A percentile compares a stretch with the other conserved stretches of the same genome.
phyloP scores from a whole-genome alignment of 768 basidiomycete species.

The Trametopsis cervina region DNA sequence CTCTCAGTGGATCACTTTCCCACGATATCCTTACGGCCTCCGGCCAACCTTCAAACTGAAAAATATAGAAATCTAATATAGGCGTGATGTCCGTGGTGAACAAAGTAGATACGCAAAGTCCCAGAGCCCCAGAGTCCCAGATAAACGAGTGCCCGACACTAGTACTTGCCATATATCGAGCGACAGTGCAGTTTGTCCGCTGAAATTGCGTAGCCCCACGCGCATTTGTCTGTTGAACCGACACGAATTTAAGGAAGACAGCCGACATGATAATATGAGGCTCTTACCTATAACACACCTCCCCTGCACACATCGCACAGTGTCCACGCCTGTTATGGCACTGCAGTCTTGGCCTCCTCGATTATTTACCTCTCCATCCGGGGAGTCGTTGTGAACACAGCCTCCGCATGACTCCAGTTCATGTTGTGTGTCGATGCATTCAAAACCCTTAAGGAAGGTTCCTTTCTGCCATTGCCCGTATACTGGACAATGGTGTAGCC shows the following conservation, averaged over 20 bases:
- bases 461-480: neutral
- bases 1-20: too few relatives aligned
- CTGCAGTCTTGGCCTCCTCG: constrained; percentile 39
- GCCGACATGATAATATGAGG: too few relatives aligned
- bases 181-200: neutral
- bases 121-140: too few relatives aligned
- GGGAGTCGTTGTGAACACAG: constrained; percentile 16
- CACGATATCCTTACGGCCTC: too few relatives aligned
- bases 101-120: too few relatives aligned
- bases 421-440: constrained; percentile 16
- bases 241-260: too few relatives aligned
- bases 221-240: neutral
- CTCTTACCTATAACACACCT: constrained; percentile 32
- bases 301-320: constrained; percentile 29
- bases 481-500: neutral
- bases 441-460: constrained; percentile 1
- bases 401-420: constrained; percentile 21
- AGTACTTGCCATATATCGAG: neutral
- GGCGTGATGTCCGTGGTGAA: too few relatives aligned
- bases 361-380: constrained; percentile 13
- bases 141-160: too few relatives aligned
- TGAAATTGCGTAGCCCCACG: neutral
- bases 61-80: too few relatives aligned
- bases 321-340: constrained; percentile 31
- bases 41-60: too few relatives aligned